Conservation (phyloP, 2,329 filamentous ascomycete species). For the Fusarium concolor region DNA sequence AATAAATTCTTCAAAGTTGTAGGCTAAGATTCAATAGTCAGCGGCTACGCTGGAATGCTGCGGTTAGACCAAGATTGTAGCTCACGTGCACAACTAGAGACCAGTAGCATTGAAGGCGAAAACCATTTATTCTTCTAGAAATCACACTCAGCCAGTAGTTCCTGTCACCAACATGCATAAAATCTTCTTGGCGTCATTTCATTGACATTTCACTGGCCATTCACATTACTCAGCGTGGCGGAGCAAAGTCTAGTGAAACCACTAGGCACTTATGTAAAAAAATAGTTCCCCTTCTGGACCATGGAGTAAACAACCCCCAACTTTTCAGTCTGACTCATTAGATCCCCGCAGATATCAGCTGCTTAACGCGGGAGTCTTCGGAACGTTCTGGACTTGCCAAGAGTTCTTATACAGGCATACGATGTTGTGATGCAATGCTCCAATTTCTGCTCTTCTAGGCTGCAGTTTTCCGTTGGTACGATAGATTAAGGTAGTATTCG, state of each 20-base stretch:
- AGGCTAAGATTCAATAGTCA: neutral
- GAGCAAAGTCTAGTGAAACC: neutral
- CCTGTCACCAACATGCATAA: neutral
- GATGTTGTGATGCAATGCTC: slow-evolving; percentile 11
- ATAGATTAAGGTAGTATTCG: slow-evolving; percentile 12
- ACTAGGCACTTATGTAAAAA: no score
- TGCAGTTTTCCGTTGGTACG: neutral
- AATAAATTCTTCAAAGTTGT: neutral
- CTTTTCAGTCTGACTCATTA: slow-evolving; percentile 3
- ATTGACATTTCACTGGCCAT: neutral
- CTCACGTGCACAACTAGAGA: neutral
- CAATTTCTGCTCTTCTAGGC: neutral
- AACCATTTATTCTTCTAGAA: slow-evolving; percentile 5
- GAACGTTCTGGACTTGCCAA: slow-evolving; percentile 9
- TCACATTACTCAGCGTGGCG: neutral
- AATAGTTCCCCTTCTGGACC: no score
- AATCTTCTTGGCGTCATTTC: neutral
- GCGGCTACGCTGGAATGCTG: neutral
- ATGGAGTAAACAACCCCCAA: neutral
- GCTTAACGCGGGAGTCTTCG: slow-evolving; percentile 11
- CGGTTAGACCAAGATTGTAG: neutral
- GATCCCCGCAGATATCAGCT: slow-evolving; percentile 5
- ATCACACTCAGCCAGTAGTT: slow-evolving; percentile 1
- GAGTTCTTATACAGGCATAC: neutral
- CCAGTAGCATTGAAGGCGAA: neutral